phyloP scores from a whole-genome alignment of 305 asterid species.

The Fraxinus greggii region DNA sequence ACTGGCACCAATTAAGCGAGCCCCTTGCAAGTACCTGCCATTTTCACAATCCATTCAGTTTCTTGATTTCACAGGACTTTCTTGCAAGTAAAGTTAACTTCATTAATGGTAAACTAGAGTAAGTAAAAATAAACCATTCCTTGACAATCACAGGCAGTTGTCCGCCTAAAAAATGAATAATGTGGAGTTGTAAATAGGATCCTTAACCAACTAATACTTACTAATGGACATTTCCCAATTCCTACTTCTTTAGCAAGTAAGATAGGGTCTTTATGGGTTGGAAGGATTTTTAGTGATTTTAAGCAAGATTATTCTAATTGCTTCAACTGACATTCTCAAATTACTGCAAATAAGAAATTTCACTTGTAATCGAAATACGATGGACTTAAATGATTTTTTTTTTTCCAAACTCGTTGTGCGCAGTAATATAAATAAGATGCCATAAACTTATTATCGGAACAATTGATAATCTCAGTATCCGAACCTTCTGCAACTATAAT shows the following conservation, averaged over 20 bases:
- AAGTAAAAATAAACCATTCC: background rate
- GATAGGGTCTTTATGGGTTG: background rate
- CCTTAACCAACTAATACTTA: background rate
- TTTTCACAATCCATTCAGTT: constrained; percentile 21
- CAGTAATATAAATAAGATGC: background rate
- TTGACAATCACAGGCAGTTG: background rate
- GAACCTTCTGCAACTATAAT: background rate
- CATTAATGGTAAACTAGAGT: background rate
- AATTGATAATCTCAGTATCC: background rate
- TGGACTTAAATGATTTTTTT: background rate
- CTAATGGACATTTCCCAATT: background rate
- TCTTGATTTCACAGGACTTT: background rate
- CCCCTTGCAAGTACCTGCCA: constrained; percentile 77
- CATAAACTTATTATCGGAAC: background rate
- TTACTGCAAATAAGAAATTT: background rate
- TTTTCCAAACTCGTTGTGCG: background rate
- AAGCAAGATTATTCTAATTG: background rate
- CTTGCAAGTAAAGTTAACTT: background rate
- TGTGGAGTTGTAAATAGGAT: background rate
- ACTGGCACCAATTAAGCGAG: constrained; percentile 52
- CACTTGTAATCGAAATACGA: background rate
- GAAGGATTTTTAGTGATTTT: background rate
- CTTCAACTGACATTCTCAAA: background rate
- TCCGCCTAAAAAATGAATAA: background rate
- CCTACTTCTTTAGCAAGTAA: background rate